Conservation (phyloP, 2,329 filamentous ascomycete species). For the Diaporthe sp. region DNA sequence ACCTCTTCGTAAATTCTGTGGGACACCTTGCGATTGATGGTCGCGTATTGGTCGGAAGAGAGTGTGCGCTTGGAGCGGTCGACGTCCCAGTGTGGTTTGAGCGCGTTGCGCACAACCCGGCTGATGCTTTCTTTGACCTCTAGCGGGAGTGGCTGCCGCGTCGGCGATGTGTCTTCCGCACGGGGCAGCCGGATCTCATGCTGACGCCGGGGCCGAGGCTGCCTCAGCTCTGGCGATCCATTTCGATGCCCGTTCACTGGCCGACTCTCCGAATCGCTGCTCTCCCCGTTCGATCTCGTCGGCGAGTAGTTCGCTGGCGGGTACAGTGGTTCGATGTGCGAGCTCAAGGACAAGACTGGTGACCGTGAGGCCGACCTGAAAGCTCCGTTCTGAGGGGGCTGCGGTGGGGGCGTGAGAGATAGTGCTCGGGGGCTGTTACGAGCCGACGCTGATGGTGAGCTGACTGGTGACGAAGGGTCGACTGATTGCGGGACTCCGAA, state of each 20-base stretch:
- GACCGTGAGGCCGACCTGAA: constrained; percentile 68
- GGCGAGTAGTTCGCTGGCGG: constrained; percentile 82
- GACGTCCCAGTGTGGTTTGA: constrained; percentile 80
- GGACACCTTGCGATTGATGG: constrained; percentile 91
- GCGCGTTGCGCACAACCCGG: constrained; percentile 84
- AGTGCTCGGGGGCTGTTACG: constrained; percentile 76
- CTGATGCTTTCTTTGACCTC: constrained; percentile 91
- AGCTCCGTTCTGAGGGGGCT: constrained; percentile 54
- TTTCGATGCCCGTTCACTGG: constrained; percentile 18
- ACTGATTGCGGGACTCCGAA: constrained; percentile 51
- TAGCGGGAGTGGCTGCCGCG: constrained; percentile 75
- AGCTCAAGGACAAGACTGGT: constrained; percentile 75
- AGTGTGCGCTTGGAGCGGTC: constrained; percentile 74
- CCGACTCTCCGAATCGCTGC: constrained; percentile 59
- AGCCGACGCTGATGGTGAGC: constrained; percentile 75
- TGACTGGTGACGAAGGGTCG: constrained; percentile 52
- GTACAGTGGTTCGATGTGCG: constrained; percentile 79
- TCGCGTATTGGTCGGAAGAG: constrained; percentile 89
- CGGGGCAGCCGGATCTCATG: constrained; percentile 57
- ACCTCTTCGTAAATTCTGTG: constrained; percentile 85
- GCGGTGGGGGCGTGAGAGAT: constrained; percentile 77
- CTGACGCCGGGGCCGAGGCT: constrained; percentile 64
- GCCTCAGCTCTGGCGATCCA: constrained; percentile 61
- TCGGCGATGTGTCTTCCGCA: constrained; percentile 77
- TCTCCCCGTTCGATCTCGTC: constrained; percentile 59